These are phyloP conservation scores for Tuber calosporum DNA, from an alignment of 495 filamentous ascomycete genomes.

Conservation along the genomic window DNA sequence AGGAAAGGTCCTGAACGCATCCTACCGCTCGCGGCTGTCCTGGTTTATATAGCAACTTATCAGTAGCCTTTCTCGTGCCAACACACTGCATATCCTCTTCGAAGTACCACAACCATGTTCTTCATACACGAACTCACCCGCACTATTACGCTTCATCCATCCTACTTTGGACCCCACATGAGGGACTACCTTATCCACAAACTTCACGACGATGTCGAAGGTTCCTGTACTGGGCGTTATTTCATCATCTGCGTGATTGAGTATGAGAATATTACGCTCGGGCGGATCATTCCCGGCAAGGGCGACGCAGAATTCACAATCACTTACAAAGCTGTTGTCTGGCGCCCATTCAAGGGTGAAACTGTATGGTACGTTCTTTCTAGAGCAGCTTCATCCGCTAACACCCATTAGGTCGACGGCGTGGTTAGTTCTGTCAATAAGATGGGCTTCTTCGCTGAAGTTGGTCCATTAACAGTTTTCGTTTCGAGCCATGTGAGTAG, in stretches of 20 bases:
- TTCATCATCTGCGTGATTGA: constrained; percentile 97
- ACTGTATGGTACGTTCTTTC: constrained; percentile 58
- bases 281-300: constrained; percentile 79
- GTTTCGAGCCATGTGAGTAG: constrained; percentile 73
- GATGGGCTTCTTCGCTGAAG: constrained; percentile 85
- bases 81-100: background rate
- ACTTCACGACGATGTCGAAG: constrained; percentile 85
- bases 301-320: constrained; percentile 91
- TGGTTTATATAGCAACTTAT: background rate
- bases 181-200: constrained; percentile 77
- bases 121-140: constrained; percentile 95
- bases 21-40: background rate
- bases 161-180: constrained; percentile 88
- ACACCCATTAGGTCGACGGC: constrained; percentile 67
- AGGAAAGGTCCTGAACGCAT: background rate
- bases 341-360: constrained; percentile 93
- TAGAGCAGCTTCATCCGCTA: background rate
- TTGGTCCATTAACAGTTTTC: constrained; percentile 80
- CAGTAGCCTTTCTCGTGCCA: background rate
- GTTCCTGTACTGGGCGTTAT: constrained; percentile 82
- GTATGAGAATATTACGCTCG: constrained; percentile 81
- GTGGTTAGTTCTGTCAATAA: constrained; percentile 82
- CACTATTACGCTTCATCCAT: constrained; percentile 86
- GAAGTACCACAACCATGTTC: constrained; percentile 63
- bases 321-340: constrained; percentile 89